Evolutionary conservation across 2,329 filamentous ascomycete species (phyloP), one percentile per base, ranked within the genome.

Genomic region (Coniella vitis): DNA sequence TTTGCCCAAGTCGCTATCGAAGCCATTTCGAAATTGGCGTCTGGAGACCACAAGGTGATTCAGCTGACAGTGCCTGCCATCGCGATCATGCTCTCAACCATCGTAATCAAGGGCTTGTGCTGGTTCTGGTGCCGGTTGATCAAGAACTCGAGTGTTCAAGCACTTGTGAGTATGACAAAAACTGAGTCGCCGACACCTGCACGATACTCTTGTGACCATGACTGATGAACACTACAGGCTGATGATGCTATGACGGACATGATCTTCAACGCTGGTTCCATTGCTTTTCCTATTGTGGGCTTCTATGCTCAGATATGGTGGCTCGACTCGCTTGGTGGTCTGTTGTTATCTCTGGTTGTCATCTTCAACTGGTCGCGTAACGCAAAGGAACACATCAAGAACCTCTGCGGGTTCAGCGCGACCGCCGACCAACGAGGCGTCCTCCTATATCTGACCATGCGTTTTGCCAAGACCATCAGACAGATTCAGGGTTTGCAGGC

Each of bases 101-200:
- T 95, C 35, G 65, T 90, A 38, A 83, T 95, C 65, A 95, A 95
- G 64, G 81, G 86, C 17, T 68, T 79, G 9, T 90, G 86, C 66
- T 95, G 87, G 87, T 61, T 94, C 35, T 95, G 87, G 86, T 95
- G 87, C 63, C 85, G 89, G 7, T 65, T 93, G 31, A 86, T 95
- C 56, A 87, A 81, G 57, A 95, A 94, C 63, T 90, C 86, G 2
- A 88, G 84, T 54, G 89, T 95, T 4, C 87, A 90, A 62, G 88
- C 89, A 1, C 70, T 95, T 56, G 38, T 41, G 4, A 41, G 38
- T 41, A 21, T 12, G n/a, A 12, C 22, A 12, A 16, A n/a, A n/a
- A n/a, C n/a, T 13, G 13, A 7, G 21, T 19, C 14, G 7, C 3
- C 13, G 17, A 12, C 4, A 9, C 14, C 20, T 10, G 1, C n/a